Conservation (phyloP, 2,329 filamentous ascomycete species). For the Ophioceras dolichostomum region DNA sequence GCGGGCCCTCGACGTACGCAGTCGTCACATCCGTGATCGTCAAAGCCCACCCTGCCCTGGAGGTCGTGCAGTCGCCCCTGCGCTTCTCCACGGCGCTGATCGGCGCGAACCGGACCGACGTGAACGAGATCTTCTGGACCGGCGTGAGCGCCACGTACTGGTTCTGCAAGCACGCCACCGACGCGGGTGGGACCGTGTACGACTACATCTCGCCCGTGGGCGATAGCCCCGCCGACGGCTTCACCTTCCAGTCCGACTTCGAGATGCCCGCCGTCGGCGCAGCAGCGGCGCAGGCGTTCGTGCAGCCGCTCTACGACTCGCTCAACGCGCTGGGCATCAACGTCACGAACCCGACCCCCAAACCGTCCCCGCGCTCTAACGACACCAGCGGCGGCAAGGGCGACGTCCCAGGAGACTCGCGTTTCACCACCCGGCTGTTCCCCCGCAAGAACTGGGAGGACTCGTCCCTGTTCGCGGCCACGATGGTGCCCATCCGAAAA, state of each 20-base stretch:
- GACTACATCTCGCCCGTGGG: conserved; percentile 16
- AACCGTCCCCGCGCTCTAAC: not conserved
- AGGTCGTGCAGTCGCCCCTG: conserved; percentile 5
- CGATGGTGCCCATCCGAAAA: conserved; percentile 10
- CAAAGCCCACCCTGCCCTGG: conserved; percentile 6
- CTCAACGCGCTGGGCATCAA: conserved; percentile 17
- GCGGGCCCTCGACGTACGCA: conserved; percentile 22
- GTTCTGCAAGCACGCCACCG: conserved; percentile 19
- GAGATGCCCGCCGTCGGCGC: conserved; percentile 18
- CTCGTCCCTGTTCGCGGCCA: conserved; percentile 7
- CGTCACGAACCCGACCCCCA: conserved; percentile 10
- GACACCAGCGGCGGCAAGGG: conserved; percentile 6
- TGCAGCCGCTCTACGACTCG: conserved; percentile 18
- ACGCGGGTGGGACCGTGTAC: conserved; percentile 22
- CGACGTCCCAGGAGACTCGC: conserved; percentile 9
- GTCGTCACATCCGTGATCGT: conserved; percentile 9
- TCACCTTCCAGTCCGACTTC: conserved; percentile 18
- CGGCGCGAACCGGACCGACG: not conserved
- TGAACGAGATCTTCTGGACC: conserved; percentile 13
- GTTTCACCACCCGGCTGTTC: conserved; percentile 14
- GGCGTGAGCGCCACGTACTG: conserved; percentile 20
- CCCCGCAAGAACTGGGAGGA: conserved; percentile 11
- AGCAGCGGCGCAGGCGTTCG: conserved; percentile 13
- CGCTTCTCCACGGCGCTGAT: conserved; percentile 3
- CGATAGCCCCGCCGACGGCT: conserved; percentile 16